Base-by-base conservation (phyloP, 306 rosid genomes). In the Bauhinia variegata region DNA sequence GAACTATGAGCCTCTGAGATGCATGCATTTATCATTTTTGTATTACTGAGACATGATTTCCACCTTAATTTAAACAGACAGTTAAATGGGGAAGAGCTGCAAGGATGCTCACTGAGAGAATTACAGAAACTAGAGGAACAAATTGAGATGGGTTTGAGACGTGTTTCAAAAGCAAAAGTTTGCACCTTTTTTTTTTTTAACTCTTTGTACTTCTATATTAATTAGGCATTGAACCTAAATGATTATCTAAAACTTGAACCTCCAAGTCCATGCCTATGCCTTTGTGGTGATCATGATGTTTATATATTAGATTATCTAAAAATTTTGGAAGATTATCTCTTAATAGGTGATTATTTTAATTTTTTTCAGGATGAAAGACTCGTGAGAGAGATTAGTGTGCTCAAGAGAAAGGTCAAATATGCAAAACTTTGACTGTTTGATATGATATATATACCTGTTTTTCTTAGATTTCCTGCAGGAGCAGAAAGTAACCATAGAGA, bases 1-100 rank as follows among this genome's bases (percentile, higher is more conserved):
- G 28, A 1, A 23, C 28, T 23, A 23, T 23, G 28, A 23, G 28
- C 28, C 28, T 23, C 28, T 23, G 28, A 23, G 28, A 23, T 23
- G 28, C 28, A 23, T 23, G 28, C 28, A 23, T 23, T 23, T 23
- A 23, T 23, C 28, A 23, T 23, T 23, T 23, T 23, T 23, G 28
- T 23, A 23, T 23, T 36, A 36, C 9, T 36, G 5, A 12, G 10
- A 46, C 14, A 12, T 46, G 14, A 1, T 14, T 44, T 44, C 3
- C 16, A 5, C 34, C 15, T 36, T 17, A 11, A 48, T 8, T 36
- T 17, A 11, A 48, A 48, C 50, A 65, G 71, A 51, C 49, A 23
- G 2, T 28, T 66, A 50, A 66, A 13, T 8, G 72, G 72, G 8
- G 72, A 52, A 53, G 72, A 66, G 4, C 61, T 66, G 54, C 52